These are phyloP conservation scores for Fusarium albosuccineum DNA, from an alignment of 2,329 filamentous ascomycete species.

Conservation along the genomic window DNA sequence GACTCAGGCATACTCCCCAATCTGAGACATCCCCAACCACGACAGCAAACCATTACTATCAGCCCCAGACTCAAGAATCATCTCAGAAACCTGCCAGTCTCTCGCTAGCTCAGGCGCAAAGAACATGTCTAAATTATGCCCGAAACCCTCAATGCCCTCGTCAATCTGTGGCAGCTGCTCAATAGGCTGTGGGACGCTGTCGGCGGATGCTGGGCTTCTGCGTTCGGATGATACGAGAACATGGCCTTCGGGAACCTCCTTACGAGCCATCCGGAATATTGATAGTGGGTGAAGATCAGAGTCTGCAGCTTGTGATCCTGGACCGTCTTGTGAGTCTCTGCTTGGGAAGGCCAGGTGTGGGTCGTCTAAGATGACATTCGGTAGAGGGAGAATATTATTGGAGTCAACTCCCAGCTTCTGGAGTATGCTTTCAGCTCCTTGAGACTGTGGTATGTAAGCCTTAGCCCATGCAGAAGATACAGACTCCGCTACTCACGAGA, in stretches of 20 bases:
- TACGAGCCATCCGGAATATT: conserved; percentile 28
- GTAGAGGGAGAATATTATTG: conserved; percentile 21
- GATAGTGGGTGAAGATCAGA: conserved; percentile 26
- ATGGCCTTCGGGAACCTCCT: conserved; percentile 22
- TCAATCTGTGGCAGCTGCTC: neutral
- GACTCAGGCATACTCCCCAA: neutral
- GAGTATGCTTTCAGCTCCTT: conserved; percentile 26
- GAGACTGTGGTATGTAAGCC: neutral
- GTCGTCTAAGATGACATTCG: conserved; percentile 26
- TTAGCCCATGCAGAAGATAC: neutral
- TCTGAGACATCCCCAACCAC: conserved; percentile 16
- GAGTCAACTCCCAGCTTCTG: conserved; percentile 25
- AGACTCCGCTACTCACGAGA: conserved; percentile 10
- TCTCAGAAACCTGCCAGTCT: conserved; percentile 22
- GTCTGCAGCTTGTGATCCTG: conserved; percentile 12
- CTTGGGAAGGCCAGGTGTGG: conserved; percentile 15
- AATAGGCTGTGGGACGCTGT: neutral
- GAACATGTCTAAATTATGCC: conserved; percentile 15
- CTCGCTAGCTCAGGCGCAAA: conserved; percentile 12
- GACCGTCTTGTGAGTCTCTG: conserved; percentile 4
- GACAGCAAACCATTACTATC: conserved; percentile 16
- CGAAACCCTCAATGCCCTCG: conserved; percentile 2
- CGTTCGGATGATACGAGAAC: conserved; percentile 1
- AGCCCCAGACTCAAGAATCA: conserved; percentile 16
- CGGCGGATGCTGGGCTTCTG: neutral